These are phyloP conservation scores for Hyphodiscus hymeniophilus DNA, from an alignment of 495 filamentous ascomycete genomes.

Conservation along the genomic window DNA sequence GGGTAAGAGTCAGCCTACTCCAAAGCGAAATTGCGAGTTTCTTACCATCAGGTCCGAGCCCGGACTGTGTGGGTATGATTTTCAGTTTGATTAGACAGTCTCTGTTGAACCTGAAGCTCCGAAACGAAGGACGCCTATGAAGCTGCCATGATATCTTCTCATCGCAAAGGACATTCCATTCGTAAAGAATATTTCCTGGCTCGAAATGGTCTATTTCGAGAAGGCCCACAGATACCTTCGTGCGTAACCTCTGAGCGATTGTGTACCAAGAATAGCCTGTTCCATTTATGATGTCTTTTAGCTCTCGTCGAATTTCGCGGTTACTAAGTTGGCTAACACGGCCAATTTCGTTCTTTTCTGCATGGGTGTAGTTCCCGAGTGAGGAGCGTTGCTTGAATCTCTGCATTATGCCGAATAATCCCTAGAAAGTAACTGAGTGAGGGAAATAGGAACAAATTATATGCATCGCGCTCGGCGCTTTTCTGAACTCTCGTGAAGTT, in stretches of 20 bases:
- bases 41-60: conserved; percentile 3
- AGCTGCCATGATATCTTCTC: conserved; percentile 1
- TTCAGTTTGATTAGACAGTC: conserved; percentile 6
- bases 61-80: conserved; percentile 3
- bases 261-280: conserved; percentile 2
- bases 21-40: too few species aligned
- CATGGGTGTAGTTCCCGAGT: too few species aligned
- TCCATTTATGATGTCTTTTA: conserved; percentile 1
- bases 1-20: too few species aligned
- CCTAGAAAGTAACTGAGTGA: too few species aligned
- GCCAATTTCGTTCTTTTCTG: not conserved
- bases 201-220: conserved; percentile 1
- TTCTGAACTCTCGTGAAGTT: too few species aligned
- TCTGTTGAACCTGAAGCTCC: conserved; percentile 3
- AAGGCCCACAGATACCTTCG: not conserved
- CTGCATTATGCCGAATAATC: too few species aligned
- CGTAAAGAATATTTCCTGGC: conserved; percentile 4
- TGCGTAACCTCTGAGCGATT: not conserved
- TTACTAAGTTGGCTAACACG: not conserved
- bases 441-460: too few species aligned
- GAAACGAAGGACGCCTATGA: not conserved
- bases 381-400: too few species aligned
- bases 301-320: not conserved
- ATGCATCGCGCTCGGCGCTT: too few species aligned
- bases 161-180: conserved; percentile 8